A percentile compares a stretch with the other conserved stretches of the same genome.
phyloP scores from a whole-genome alignment of 2,329 filamentous ascomycete genomes.

The Aureobasidium sp. region DNA sequence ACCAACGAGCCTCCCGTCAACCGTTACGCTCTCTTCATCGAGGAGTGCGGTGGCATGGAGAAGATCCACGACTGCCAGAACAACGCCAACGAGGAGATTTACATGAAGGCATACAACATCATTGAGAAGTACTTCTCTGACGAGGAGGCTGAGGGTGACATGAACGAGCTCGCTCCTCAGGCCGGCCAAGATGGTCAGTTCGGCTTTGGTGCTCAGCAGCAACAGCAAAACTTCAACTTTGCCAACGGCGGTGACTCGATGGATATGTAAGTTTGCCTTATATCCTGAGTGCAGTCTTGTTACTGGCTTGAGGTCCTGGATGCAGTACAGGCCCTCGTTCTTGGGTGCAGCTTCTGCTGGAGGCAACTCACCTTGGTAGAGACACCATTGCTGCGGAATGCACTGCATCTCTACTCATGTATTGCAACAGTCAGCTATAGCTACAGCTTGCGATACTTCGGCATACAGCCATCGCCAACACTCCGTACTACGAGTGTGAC shows the following conservation, averaged over 20 bases:
- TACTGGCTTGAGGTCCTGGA: background rate
- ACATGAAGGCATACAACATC: slow-evolving; percentile 99
- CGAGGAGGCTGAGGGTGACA: slow-evolving; percentile 78
- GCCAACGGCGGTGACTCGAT: slow-evolving; percentile 66
- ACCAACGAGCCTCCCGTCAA: slow-evolving; percentile 71
- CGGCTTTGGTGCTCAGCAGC: slow-evolving; percentile 64
- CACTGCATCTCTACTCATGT: background rate
- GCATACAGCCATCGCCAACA: background rate
- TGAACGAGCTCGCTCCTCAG: slow-evolving; percentile 69
- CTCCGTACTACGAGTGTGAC: background rate
- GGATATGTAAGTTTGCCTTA: slow-evolving; percentile 44
- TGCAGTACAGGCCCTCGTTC: background rate
- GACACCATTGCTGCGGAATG: background rate
- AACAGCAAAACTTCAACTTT: slow-evolving; percentile 88
- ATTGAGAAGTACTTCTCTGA: slow-evolving; percentile 99
- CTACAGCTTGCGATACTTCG: background rate
- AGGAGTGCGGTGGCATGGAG: slow-evolving; percentile 98
- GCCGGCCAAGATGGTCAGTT: slow-evolving; percentile 67
- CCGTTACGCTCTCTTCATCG: slow-evolving; percentile 94
- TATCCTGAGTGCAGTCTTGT: background rate
- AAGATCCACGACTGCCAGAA: slow-evolving; percentile 99
- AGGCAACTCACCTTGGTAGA: too few relatives aligned
- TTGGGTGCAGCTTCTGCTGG: background rate
- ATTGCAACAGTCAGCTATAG: background rate
- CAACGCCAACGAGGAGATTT: slow-evolving; percentile 99